Evolutionary conservation across 2,329 filamentous ascomycete genomes (phyloP).

Genomic region (Metarhizium guizhouense): DNA sequence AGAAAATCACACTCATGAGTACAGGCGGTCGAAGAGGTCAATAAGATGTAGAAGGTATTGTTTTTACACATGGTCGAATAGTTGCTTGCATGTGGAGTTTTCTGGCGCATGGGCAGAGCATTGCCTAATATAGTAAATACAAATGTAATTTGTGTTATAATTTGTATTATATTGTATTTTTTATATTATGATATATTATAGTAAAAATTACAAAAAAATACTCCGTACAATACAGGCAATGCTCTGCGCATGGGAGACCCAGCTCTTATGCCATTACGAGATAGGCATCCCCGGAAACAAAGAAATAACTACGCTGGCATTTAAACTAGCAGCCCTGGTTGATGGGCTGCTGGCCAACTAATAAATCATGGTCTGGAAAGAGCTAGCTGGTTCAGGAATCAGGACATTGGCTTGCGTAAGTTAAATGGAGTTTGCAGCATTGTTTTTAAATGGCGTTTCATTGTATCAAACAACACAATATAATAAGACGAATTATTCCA

Average conservation of each 20-base stretch:
- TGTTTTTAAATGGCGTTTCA: neutral
- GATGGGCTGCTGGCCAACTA: neutral
- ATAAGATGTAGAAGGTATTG: conserved; percentile 11
- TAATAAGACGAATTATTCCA: neutral
- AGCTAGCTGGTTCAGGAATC: neutral
- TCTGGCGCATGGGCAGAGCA: too few relatives aligned
- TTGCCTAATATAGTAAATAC: too few relatives aligned
- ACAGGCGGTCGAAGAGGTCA: conserved; percentile 47
- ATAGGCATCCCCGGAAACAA: neutral
- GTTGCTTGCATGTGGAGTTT: neutral
- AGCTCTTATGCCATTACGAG: neutral
- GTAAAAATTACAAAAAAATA: too few relatives aligned
- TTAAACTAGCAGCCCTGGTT: neutral
- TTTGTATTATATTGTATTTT: too few relatives aligned
- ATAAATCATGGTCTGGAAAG: neutral
- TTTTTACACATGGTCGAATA: neutral
- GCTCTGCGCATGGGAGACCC: neutral
- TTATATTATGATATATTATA: too few relatives aligned
- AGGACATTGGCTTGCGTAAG: neutral
- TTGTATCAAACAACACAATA: neutral
- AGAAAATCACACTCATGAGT: conserved; percentile 66
- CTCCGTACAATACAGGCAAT: too few relatives aligned
- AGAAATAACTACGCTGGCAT: neutral
- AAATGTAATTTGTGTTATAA: too few relatives aligned
- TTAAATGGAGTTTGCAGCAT: neutral